Base-by-base conservation (phyloP, 768 basidiomycete genomes). In the Rhizopogon roseolus region DNA sequence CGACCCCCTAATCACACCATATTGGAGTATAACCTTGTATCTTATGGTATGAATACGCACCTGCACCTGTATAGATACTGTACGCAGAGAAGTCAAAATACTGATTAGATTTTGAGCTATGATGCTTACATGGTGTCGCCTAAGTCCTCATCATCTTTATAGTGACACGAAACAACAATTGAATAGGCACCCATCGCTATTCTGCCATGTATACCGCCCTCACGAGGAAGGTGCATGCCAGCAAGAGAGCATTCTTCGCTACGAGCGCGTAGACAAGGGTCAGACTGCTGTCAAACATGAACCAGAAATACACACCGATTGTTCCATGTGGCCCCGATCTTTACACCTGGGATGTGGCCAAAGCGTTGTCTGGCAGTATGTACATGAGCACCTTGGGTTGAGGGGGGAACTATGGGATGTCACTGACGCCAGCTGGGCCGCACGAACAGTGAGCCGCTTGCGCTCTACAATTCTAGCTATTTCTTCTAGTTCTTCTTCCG, bases 11-110 rank as follows among this genome's bases (percentile, higher is more conserved):
- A 32, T 11, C 10, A 32, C 17, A 16, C 13, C 11, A 19, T 1
- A 8, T 46, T 17, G 45, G 19, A 2, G 34, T 16, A 32, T 29
- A 9, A 34, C 22, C 5, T 8, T 46, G 19, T 22, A 16, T 13
- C 13, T 32, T 4, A 22, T 7, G 19, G 19, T 46, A 13, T 34
- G 2, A 32, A 46, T 34, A 46, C 45, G 5, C 6, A 58, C 57
- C 57, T 52, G 56, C 5, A 6, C 66, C 66, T 11, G 66, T 68
- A 41, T 68, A 68, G 16, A 70, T 57, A 11, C 66, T 67, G 32
- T 19, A 32, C 28, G 50, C 22, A 22, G 17, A 29, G 29, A 57
- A 39, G 58, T 56, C 34, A 5, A 17, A 34, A 36, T 34, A 19
- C 2, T n/a, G 0, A n/a, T 32, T 25, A 5, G 14, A 56, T 25